Conservation (phyloP, 2,329 filamentous ascomycete species). For the Lachnellula arida region DNA sequence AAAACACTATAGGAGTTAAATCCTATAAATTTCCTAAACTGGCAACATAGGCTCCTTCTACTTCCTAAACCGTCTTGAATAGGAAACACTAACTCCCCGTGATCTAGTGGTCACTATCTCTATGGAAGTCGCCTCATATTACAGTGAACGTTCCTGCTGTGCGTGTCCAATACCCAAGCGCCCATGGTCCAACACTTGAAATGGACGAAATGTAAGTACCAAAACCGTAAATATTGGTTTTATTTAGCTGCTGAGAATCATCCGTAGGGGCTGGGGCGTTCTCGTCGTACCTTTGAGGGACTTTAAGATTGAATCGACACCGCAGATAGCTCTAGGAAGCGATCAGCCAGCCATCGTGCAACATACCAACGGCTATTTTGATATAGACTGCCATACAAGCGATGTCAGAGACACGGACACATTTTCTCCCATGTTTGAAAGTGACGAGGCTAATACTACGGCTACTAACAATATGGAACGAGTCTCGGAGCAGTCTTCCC, state of each 20-base stretch:
- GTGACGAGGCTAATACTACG: no score
- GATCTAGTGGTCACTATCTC: background rate
- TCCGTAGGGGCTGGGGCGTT: slow-evolving; percentile 17
- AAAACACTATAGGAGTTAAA: no score
- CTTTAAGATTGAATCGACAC: slow-evolving; percentile 15
- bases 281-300: slow-evolving; percentile 19
- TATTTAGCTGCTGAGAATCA: background rate
- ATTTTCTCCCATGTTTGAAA: no score
- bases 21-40: no score
- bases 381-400: background rate
- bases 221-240: no score
- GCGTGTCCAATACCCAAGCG: background rate
- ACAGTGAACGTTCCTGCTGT: background rate
- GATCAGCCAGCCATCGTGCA: background rate
- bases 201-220: no score
- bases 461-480: no score
- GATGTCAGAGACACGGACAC: no score
- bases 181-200: background rate
- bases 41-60: no score
- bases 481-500: no score
- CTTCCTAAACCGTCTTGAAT: no score
- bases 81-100: no score
- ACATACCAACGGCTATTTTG: background rate
- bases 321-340: slow-evolving; percentile 3
- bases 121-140: background rate